A percentile compares a stretch with the other conserved stretches of the same genome.
Conservation (phyloP, 257 asterid species). For the Ocimum tenuiflorum region DNA sequence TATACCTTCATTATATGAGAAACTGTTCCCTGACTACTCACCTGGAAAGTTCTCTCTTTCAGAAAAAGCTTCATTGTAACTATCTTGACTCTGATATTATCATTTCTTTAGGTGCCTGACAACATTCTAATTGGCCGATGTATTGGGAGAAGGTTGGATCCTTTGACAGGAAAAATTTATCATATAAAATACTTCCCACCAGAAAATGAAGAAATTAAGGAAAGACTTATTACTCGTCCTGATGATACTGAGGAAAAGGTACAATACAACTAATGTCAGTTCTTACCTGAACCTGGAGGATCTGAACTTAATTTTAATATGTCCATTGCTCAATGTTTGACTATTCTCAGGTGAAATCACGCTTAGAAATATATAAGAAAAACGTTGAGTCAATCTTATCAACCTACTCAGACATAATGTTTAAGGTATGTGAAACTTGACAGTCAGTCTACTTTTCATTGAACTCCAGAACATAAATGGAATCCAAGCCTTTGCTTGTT, state of each 20-base stretch:
- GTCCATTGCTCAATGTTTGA: slow-evolving; percentile 4
- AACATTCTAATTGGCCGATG: slow-evolving; percentile 72
- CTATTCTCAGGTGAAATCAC: slow-evolving; percentile 64
- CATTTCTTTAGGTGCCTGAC: slow-evolving; percentile 68
- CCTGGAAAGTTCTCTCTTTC: slow-evolving; percentile 1
- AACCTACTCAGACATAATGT: slow-evolving; percentile 45
- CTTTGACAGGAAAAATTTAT: slow-evolving; percentile 70
- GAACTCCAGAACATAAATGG: slow-evolving; percentile 1
- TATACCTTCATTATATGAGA: background rate
- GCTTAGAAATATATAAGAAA: slow-evolving; percentile 73
- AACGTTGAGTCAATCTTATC: slow-evolving; percentile 60
- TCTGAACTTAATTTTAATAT: slow-evolving; percentile 1
- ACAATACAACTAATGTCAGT: background rate
- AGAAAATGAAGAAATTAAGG: slow-evolving; percentile 68
- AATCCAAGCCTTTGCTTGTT: slow-evolving; percentile 7
- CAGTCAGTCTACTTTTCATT: slow-evolving; percentile 11
- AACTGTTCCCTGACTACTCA: background rate
- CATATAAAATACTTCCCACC: slow-evolving; percentile 68
- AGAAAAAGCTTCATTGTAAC: background rate
- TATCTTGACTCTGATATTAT: slow-evolving; percentile 18
- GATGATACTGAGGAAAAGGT: slow-evolving; percentile 95
- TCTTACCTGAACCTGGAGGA: slow-evolving; percentile 16
- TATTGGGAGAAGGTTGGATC: slow-evolving; percentile 87
- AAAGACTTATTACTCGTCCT: slow-evolving; percentile 70
- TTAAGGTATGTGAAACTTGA: slow-evolving; percentile 41